Evolutionary conservation across 116 monocot genomes (phyloP).

Genomic region (Phalaenopsis hybrid): DNA sequence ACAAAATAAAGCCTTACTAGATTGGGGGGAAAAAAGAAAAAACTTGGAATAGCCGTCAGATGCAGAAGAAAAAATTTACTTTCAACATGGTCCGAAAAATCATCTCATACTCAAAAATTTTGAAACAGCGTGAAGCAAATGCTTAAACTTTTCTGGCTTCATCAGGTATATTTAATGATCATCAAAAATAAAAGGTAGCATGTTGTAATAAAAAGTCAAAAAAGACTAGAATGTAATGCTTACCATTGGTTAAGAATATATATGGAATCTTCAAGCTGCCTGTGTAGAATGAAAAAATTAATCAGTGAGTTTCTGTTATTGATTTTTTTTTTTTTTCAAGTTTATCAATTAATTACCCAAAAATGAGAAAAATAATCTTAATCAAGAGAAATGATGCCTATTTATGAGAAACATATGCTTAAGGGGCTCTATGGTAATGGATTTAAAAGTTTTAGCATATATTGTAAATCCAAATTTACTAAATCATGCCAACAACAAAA

Average conservation of each 20-base stretch:
- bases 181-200: not conserved
- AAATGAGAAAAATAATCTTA: not conserved
- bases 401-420: no score
- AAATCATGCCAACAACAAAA: no score
- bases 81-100: not conserved
- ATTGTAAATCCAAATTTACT: no score
- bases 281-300: slow-evolving; percentile 20
- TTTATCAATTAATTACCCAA: not conserved
- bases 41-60: not conserved
- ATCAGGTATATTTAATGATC: not conserved
- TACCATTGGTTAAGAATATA: slow-evolving; percentile 92
- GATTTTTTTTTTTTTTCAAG: not conserved
- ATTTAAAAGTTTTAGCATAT: no score
- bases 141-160: not conserved
- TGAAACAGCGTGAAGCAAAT: not conserved
- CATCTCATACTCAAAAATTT: not conserved
- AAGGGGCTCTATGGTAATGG: no score
- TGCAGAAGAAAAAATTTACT: slow-evolving; percentile 5
- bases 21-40: not conserved
- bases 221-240: slow-evolving; percentile 12
- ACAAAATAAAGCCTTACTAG: not conserved
- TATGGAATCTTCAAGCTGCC: slow-evolving; percentile 72
- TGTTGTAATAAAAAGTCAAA: not conserved
- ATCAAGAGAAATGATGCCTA: no score
- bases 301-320: not conserved